These are phyloP conservation scores for Tricholoma matsutake DNA, from an alignment of 768 basidiomycete species.

Conservation along the genomic window DNA sequence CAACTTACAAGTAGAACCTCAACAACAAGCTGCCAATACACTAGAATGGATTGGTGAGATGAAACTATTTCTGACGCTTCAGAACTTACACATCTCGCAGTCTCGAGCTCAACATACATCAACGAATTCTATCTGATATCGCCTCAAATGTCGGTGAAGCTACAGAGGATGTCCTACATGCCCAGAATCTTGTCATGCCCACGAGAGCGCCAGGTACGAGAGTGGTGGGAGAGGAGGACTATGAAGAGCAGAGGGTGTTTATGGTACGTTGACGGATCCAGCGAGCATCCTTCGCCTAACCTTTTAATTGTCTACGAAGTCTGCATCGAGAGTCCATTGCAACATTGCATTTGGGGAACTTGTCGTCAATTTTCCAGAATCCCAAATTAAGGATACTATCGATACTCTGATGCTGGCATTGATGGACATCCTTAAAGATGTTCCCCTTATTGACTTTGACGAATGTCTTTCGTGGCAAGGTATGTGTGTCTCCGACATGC, in stretches of 20 bases:
- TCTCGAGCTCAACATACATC: constrained; percentile 76
- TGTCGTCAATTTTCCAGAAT: constrained; percentile 58
- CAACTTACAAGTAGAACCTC: no score
- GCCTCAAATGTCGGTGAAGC: constrained; percentile 52
- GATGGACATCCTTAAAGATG: constrained; percentile 64
- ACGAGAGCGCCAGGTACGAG: constrained; percentile 34
- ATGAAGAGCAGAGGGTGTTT: constrained; percentile 37
- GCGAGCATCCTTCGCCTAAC: constrained; percentile 3
- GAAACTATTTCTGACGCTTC: background rate
- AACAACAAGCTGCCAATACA: no score
- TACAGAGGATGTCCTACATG: constrained; percentile 43
- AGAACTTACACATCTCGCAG: constrained; percentile 32
- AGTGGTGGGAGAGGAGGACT: constrained; percentile 23
- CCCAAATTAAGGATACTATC: constrained; percentile 47
- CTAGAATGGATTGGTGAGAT: constrained; percentile 48
- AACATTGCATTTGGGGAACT: constrained; percentile 84
- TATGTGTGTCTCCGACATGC: constrained; percentile 37
- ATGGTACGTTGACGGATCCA: constrained; percentile 23
- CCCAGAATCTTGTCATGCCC: constrained; percentile 57
- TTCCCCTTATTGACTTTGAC: constrained; percentile 77
- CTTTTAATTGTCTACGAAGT: constrained; percentile 34
- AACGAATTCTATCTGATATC: constrained; percentile 72
- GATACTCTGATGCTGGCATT: constrained; percentile 57
- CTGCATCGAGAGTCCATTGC: constrained; percentile 70
- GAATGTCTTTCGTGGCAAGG: constrained; percentile 78